Conservation (phyloP, 2,329 filamentous ascomycete species). For the Beauveria asiatica region DNA sequence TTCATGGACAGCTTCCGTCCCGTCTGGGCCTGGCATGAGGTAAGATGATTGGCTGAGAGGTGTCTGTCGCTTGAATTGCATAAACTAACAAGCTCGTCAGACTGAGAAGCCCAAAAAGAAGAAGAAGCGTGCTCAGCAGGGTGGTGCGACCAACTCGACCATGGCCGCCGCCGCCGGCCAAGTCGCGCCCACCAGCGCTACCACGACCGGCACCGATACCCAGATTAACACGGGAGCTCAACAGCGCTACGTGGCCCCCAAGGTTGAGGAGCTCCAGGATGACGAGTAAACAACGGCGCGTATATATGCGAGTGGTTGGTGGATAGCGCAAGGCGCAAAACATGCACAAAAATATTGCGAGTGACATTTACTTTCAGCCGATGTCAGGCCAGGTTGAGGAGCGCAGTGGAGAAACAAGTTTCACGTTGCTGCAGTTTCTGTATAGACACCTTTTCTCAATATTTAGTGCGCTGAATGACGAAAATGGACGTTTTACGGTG, state of each 20-base stretch:
- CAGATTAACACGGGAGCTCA: slow-evolving; percentile 39
- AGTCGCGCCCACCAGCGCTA: slow-evolving; percentile 42
- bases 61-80: not conserved
- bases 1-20: slow-evolving; percentile 97
- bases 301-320: not conserved
- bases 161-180: slow-evolving; percentile 47
- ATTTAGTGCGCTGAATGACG: not conserved
- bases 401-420: not conserved
- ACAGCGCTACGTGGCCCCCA: slow-evolving; percentile 43
- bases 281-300: slow-evolving; percentile 30
- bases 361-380: not conserved
- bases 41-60: slow-evolving; percentile 32
- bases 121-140: slow-evolving; percentile 39
- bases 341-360: not conserved
- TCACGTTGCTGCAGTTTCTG: not conserved
- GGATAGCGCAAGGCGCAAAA: not conserved
- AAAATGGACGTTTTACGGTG: not conserved
- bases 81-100: slow-evolving; percentile 18
- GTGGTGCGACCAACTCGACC: slow-evolving; percentile 27
- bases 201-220: slow-evolving; percentile 48
- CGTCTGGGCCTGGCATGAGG: slow-evolving; percentile 97
- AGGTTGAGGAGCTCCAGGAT: slow-evolving; percentile 44
- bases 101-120: slow-evolving; percentile 42
- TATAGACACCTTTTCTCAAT: not conserved
- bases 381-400: not conserved